Base-by-base conservation (phyloP, 805 yeast species). In the Tetrapisispora arboricola region DNA sequence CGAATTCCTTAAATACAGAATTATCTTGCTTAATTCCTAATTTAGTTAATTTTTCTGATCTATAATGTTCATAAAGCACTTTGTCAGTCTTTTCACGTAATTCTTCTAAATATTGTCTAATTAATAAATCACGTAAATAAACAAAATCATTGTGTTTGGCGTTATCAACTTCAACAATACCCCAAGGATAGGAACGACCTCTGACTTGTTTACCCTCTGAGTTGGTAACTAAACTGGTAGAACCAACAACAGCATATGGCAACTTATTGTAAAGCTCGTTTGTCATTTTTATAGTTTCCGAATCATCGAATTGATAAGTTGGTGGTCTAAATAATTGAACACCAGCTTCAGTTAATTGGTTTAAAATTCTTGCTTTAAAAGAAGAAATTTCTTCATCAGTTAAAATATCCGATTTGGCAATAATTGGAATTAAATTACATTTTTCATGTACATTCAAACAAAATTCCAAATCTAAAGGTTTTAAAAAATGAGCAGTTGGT, bases 121-220 rank as follows among this genome's bases (percentile, higher is more conserved):
- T 73, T 59, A 90, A 73, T 61, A 92, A 72, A 61, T 87, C 94
- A 54, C 96, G 82, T 61, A 90, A 75, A 63, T 78, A 79, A 49
- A 83, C 78, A 61, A 90, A 92, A 65, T 90, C 98, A 62, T 87
- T 83, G 61, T 92, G 96, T 43, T 78, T 78, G 66, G 85, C 92
- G 61, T 92, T 90, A 62, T 87, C 96, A 51, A 92, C 88, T 66
- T 92, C 96, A 54, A 92, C 83, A 18, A 83, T 72, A 50, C 97
- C 97, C 98, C 98, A 92, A 46, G 97, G 96, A 62, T 90, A 90
- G 47, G 75, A 68, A 66, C 98, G 83, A 51, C 95, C 96, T 63
- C 96, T 78, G 34, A 88, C 94, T 33, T 60, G 50, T 60, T 84
- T 74, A 32, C 95, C 96, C 61, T 84, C 74, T 32, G 96, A 96